Evolutionary conservation across 1,139 yeast genomes (phyloP), one percentile per base, ranked within the genome.

Genomic region (Diutina mesorugosa): DNA sequence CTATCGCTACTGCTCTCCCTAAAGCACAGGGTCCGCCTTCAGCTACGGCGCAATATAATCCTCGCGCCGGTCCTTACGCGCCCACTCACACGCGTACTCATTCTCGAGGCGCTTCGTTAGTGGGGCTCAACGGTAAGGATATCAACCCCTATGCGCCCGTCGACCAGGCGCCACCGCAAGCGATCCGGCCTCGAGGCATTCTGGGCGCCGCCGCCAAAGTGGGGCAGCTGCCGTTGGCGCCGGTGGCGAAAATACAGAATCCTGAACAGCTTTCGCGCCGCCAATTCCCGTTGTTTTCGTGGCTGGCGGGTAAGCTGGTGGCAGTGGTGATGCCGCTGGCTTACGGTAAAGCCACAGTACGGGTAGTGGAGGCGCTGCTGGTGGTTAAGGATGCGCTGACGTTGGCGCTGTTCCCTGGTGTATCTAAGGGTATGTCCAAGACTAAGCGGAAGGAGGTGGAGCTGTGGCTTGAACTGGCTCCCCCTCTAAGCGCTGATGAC

Each of bases 281-380:
- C 58, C 96, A 89, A 66, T 87, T 87, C 67, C 96, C 96, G 0
- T 68, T 90, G 45, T 87, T 90, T 66, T 74, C 79, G 58, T 90
- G 95, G 88, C 80, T 88, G 54, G 70, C 73, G 47, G 67, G 76
- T 6, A 69, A 66, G 48, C 67, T 66, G 38, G 69, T 69, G 10
- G 72, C 67, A 1, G 60, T 62, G 10, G 63, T 76, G 55, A 62
- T 71, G n/a, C 76, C 78, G 4, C 61, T 58, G 14, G 55, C 58
- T 2, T 56, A 59, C n/a, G 59, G 63, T 14, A 60, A 59, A 28
- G 61, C 61, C 12, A 54, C 56, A 10, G 59, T 55, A 2, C 38
- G 52, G 12, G 46, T 57, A 5, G 52, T 21, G 18, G 48, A 55
- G 3, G 47, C 30, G 56, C 70, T 48, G 60, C 62, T 5, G 64